A percentile compares a stretch with the other conserved stretches of the same genome.
Evolutionary conservation across 306 rosid species (phyloP).

Genomic region (Morella rubra): DNA sequence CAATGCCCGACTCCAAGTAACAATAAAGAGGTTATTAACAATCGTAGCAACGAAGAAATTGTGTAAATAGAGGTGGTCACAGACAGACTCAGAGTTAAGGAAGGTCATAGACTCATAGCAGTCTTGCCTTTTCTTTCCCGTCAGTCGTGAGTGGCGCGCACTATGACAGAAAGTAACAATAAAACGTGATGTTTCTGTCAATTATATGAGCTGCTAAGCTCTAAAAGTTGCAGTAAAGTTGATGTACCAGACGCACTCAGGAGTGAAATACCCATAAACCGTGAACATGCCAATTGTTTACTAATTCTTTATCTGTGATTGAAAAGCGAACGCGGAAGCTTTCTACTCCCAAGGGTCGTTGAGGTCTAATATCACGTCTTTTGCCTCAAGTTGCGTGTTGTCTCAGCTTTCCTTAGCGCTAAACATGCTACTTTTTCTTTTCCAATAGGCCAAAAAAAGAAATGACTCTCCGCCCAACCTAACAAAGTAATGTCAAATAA

Average conservation of each 20-base stretch:
- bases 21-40: no score
- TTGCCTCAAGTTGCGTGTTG: background rate
- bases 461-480: background rate
- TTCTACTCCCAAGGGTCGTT: constrained; percentile 6
- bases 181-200: background rate
- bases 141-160: no score
- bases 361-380: background rate
- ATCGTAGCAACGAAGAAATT: background rate
- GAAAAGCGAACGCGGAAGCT: constrained; percentile 20
- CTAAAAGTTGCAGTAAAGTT: constrained; percentile 4
- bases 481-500: no score
- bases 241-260: background rate
- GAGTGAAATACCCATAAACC: background rate
- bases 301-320: background rate
- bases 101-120: background rate
- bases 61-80: background rate
- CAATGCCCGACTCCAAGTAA: no score
- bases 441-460: background rate
- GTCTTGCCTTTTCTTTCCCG: background rate
- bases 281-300: constrained; percentile 18
- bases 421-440: background rate
- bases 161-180: background rate
- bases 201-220: background rate
- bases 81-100: no score
- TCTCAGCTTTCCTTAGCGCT: constrained; percentile 15